Base-by-base conservation (phyloP, 1,284 basidiomycete genomes). In the Trametes versicolor region DNA sequence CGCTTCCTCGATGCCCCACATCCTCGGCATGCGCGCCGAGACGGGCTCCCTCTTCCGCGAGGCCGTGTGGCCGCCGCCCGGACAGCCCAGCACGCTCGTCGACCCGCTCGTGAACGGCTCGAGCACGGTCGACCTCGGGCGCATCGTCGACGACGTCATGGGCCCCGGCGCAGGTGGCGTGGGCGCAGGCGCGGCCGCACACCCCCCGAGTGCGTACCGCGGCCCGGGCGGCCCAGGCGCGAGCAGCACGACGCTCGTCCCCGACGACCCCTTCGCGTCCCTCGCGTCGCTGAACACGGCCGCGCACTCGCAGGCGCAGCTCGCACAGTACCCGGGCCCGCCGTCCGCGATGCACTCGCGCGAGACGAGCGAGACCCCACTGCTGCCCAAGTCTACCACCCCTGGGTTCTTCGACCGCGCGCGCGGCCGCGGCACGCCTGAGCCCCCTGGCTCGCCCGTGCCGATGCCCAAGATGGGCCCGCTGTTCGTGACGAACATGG, bases 111-210 rank as follows among this genome's bases (percentile, higher is more conserved):
- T 80, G 25, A 68, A 72, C 0, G 70, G 72, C 10, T 63, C 74
- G 21, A 77, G 75, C 48, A 68, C 77, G 5, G 76, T 79, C 45
- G 79, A 85, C 58, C 74, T 86, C 2, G 60, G 71, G 9, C 72
- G 74, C 7, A 85, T 87, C 65, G 79, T 87, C 13, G 82, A 85
- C 58, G 80, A 84, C 58, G 80, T 87, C 5, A 87, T 87, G 86
- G 86, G 86, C 4, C 78, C 80, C 3, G 68, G 67, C 19, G 10
- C 63, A 39, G 55, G 25, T 2, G 48, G 2, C 7, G 25, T 4
- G 23, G 45, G 45, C 10, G 45, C 45, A 21, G 45, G 19, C 2
- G 2, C 32, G 1, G 27, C 36, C 5, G 19, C 32, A 34, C 21
- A 41, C 56, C 57, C 57, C 29, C 58, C 61, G 15, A 60, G 47